phyloP scores from a whole-genome alignment of 257 asterid species.

The Solanum etuberosum region DNA sequence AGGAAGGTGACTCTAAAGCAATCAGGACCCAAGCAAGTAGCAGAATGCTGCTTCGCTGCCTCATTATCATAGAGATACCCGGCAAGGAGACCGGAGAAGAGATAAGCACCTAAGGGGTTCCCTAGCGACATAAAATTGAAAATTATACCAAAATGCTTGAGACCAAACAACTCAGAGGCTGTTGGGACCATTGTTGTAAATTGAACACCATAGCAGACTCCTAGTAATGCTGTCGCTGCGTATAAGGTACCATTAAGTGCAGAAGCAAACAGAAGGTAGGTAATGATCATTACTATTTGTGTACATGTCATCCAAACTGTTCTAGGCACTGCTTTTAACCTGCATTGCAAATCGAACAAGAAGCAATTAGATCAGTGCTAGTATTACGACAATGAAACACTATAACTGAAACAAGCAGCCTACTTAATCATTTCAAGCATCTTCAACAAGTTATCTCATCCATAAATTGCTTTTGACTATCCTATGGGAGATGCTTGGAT shows the following conservation, averaged over 20 bases:
- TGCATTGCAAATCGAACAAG: constrained; percentile 10
- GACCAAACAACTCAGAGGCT: constrained; percentile 64
- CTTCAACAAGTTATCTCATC: background rate
- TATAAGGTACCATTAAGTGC: constrained; percentile 33
- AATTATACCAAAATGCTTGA: constrained; percentile 53
- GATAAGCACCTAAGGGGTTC: constrained; percentile 56
- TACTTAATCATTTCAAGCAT: background rate
- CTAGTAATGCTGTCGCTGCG: constrained; percentile 48
- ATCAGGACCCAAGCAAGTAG: constrained; percentile 50
- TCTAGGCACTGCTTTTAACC: constrained; percentile 52
- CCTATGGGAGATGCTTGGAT: background rate
- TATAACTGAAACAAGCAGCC: background rate
- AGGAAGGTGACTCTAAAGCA: constrained; percentile 54
- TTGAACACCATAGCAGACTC: constrained; percentile 60
- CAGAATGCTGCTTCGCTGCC: constrained; percentile 42
- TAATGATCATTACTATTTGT: constrained; percentile 44
- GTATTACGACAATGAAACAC: background rate
- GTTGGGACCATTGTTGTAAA: constrained; percentile 55
- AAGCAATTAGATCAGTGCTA: background rate
- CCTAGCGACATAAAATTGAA: constrained; percentile 52
- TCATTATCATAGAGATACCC: constrained; percentile 50
- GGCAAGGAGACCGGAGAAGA: constrained; percentile 72
- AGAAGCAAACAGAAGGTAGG: constrained; percentile 54
- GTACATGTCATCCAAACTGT: constrained; percentile 53
- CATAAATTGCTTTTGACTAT: background rate